Evolutionary conservation across 2,329 filamentous ascomycete genomes (phyloP).

Genomic region (Harringtonia aguacate): DNA sequence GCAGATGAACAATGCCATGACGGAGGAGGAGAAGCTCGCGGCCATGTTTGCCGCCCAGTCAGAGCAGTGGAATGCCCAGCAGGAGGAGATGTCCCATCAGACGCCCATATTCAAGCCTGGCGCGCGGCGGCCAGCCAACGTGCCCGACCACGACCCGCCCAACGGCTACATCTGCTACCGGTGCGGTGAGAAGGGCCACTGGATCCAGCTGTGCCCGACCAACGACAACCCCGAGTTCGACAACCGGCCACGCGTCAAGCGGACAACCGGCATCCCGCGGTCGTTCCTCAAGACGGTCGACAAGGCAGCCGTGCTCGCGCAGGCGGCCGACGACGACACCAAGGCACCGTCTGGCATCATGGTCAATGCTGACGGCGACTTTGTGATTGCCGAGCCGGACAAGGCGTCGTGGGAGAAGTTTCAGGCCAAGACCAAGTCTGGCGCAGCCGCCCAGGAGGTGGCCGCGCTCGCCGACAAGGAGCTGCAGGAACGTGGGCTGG

Average conservation of each 20-base stretch:
- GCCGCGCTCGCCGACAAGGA: constrained; percentile 72
- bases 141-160: constrained; percentile 87
- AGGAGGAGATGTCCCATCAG: constrained; percentile 82
- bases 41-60: constrained; percentile 87
- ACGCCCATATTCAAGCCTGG: constrained; percentile 51
- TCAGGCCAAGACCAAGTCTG: constrained; percentile 84
- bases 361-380: constrained; percentile 96
- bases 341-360: constrained; percentile 85
- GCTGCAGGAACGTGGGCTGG: constrained; percentile 75
- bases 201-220: constrained; percentile 97
- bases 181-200: constrained; percentile 96
- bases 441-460: constrained; percentile 71
- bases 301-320: constrained; percentile 66
- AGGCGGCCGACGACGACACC: constrained; percentile 65
- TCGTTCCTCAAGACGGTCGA: constrained; percentile 95
- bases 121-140: constrained; percentile 57
- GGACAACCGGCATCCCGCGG: constrained; percentile 91
- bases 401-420: constrained; percentile 95
- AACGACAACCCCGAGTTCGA: constrained; percentile 97
- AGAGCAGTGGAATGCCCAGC: constrained; percentile 85
- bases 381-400: constrained; percentile 92
- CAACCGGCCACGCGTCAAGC: constrained; percentile 84
- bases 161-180: constrained; percentile 94
- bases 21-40: constrained; percentile 86
- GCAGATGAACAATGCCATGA: constrained; percentile 68